phyloP scores from a whole-genome alignment of 176 grass and related monocot genomes.

The Lolium rigidum region DNA sequence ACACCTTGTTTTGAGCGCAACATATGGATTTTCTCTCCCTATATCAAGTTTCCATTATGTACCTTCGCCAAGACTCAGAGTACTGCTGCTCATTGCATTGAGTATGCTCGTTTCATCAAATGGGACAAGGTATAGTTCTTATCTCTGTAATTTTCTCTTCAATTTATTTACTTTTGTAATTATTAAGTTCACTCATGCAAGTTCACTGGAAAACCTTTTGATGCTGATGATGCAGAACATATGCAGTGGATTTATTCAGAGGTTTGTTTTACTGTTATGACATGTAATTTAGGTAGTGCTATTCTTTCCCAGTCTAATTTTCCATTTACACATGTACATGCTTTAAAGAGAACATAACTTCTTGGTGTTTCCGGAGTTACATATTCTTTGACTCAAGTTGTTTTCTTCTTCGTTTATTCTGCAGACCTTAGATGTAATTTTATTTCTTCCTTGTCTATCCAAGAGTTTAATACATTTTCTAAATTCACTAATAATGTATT shows the following conservation, averaged over 20 bases:
- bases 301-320: too few species aligned
- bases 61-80: constrained; percentile 92
- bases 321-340: too few species aligned
- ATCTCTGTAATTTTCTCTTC: too few species aligned
- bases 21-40: constrained; percentile 98
- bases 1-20: constrained; percentile 39
- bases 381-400: constrained; percentile 59
- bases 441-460: constrained; percentile 25
- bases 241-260: constrained; percentile 98
- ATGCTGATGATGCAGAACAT: too few species aligned
- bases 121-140: too few species aligned
- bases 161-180: too few species aligned
- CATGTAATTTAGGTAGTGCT: neutral
- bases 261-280: constrained; percentile 54
- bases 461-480: constrained; percentile 4
- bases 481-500: constrained; percentile 9
- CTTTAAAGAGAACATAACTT: too few species aligned
- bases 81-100: constrained; percentile 96
- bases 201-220: too few species aligned
- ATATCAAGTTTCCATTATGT: constrained; percentile 97
- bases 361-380: too few species aligned
- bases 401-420: constrained; percentile 44
- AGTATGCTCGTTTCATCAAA: constrained; percentile 42
- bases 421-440: constrained; percentile 20
- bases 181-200: too few species aligned